phyloP scores from a whole-genome alignment of 2,329 filamentous ascomycete genomes.

The Fusarium gaditjirri region DNA sequence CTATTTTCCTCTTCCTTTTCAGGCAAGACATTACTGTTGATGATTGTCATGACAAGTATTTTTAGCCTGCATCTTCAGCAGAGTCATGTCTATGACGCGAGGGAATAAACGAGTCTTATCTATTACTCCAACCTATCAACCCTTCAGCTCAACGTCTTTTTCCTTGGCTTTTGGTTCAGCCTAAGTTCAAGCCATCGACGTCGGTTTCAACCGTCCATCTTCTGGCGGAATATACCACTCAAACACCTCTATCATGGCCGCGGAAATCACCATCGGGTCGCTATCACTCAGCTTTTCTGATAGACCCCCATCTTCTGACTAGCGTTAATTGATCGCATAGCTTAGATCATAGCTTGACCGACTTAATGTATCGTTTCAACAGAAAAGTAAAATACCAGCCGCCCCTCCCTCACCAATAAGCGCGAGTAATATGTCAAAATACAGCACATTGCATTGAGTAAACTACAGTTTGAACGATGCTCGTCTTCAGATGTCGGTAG shows the following conservation, averaged over 20 bases:
- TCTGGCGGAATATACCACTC: background rate
- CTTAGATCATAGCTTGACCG: slow-evolving; percentile 29
- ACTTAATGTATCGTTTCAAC: slow-evolving; percentile 29
- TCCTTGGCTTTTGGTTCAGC: slow-evolving; percentile 12
- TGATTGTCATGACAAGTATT: slow-evolving; percentile 9
- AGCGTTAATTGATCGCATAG: slow-evolving; percentile 7
- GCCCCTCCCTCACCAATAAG: slow-evolving; percentile 33
- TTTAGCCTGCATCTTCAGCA: background rate
- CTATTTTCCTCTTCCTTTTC: slow-evolving; percentile 5
- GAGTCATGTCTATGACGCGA: slow-evolving; percentile 32
- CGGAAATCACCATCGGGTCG: slow-evolving; percentile 16
- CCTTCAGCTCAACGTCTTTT: background rate
- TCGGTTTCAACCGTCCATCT: slow-evolving; percentile 17
- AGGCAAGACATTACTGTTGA: slow-evolving; percentile 10
- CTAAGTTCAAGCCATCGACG: slow-evolving; percentile 2
- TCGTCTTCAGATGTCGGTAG: slow-evolving; percentile 30
- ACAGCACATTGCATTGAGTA: slow-evolving; percentile 40
- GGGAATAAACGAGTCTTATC: slow-evolving; percentile 26
- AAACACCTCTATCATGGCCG: slow-evolving; percentile 7
- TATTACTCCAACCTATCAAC: slow-evolving; percentile 10
- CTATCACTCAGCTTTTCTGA: slow-evolving; percentile 18
- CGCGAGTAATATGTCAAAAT: slow-evolving; percentile 31
- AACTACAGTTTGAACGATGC: slow-evolving; percentile 26
- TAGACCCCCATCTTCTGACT: slow-evolving; percentile 29
- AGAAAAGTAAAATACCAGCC: slow-evolving; percentile 29